Evolutionary conservation across 2,329 filamentous ascomycete genomes (phyloP).

Genomic region (Monilinia polystroma): DNA sequence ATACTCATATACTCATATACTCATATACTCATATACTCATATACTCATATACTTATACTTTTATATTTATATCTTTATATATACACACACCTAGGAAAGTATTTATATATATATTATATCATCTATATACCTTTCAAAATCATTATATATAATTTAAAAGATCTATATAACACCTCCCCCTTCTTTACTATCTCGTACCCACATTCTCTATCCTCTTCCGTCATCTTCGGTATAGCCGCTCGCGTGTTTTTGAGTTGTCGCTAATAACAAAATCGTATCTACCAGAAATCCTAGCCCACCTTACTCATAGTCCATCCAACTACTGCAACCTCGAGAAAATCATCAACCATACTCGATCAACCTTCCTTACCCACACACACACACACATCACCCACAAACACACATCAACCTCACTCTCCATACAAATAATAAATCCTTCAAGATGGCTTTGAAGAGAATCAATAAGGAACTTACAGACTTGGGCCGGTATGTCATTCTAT

Average conservation of each 20-base stretch:
- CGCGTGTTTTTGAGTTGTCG: constrained; percentile 31
- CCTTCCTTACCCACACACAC: not conserved
- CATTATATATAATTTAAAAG: not conserved
- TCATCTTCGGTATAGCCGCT: constrained; percentile 31
- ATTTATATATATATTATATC: too few relatives aligned
- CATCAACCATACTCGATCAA: constrained; percentile 25
- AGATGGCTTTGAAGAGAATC: constrained; percentile 89
- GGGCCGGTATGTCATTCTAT: constrained; percentile 66
- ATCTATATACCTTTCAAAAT: not conserved
- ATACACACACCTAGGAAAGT: too few relatives aligned
- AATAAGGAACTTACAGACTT: constrained; percentile 92
- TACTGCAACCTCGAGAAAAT: constrained; percentile 34
- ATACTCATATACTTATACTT: not conserved
- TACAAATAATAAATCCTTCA: constrained; percentile 31
- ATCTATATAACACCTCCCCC: too few relatives aligned
- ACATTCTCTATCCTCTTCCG: constrained; percentile 25
- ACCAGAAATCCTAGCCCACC: constrained; percentile 23
- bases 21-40: too few relatives aligned
- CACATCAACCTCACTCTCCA: constrained; percentile 28
- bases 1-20: too few relatives aligned
- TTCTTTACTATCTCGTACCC: not conserved
- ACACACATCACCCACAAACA: constrained; percentile 9
- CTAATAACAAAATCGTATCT: constrained; percentile 31
- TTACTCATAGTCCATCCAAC: constrained; percentile 29
- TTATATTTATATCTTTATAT: not conserved